Conservation (phyloP, 2,329 filamentous ascomycete species). For the Onygenales sp. region DNA sequence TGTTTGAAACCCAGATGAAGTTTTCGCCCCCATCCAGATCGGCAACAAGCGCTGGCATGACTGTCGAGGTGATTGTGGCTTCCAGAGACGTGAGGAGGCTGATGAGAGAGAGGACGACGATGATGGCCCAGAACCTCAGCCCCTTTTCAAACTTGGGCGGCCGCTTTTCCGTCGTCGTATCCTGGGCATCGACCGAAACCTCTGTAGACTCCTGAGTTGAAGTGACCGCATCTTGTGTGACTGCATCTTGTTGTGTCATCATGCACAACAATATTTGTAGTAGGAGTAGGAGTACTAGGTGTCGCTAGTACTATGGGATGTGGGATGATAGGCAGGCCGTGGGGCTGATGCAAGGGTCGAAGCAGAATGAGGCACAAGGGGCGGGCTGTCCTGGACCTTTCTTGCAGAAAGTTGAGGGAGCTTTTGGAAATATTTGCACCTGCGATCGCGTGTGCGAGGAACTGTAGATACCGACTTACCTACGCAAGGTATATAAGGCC, state of each 20-base stretch:
- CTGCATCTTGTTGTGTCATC: not conserved
- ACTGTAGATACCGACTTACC: not conserved
- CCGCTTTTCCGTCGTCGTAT: not conserved
- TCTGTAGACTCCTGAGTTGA: not conserved
- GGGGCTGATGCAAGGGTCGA: no score
- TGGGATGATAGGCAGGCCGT: no score
- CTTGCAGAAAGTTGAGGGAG: not conserved
- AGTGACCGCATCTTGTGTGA: no score
- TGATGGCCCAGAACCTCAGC: conserved; percentile 20
- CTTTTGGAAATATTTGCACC: not conserved
- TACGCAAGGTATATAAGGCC: not conserved
- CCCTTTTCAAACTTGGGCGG: not conserved
- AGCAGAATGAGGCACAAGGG: not conserved
- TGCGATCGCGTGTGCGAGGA: not conserved
- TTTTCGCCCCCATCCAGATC: not conserved
- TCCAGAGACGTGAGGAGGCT: conserved; percentile 17
- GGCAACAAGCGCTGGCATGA: not conserved
- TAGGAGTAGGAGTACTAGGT: not conserved
- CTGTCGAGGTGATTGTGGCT: not conserved
- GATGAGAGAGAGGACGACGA: conserved; percentile 17
- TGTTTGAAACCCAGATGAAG: not conserved
- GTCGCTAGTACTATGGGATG: not conserved
- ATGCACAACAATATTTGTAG: not conserved
- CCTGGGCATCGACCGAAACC: not conserved
- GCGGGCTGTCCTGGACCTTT: not conserved